A percentile compares a stretch with the other conserved stretches of the same genome.
These are phyloP conservation scores for Deakozyma indianensis DNA, from an alignment of 805 yeast species.

Conservation along the genomic window DNA sequence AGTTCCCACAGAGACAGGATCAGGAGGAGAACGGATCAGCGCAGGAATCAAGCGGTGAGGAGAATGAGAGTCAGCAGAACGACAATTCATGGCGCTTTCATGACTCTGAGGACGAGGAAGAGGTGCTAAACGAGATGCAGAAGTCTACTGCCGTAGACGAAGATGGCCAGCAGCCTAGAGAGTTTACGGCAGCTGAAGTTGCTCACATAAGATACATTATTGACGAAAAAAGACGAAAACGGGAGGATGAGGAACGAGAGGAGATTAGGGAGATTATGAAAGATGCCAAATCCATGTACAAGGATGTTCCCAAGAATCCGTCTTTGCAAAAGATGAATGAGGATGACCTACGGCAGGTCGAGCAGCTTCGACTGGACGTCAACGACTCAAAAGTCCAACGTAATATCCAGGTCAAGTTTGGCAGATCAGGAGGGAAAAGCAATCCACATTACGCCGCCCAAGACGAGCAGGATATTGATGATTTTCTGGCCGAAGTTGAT, in stretches of 20 bases:
- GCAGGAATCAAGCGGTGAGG: background rate
- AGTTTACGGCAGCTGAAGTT: background rate
- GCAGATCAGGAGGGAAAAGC: background rate
- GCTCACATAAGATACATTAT: background rate
- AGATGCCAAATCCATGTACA: background rate
- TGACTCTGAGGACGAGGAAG: background rate
- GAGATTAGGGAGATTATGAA: background rate
- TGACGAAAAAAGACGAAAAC: background rate
- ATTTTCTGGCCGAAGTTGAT: background rate
- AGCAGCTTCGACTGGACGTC: background rate
- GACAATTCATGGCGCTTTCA: background rate
- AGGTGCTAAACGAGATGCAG: background rate
- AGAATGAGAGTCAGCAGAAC: background rate
- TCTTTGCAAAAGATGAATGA: background rate
- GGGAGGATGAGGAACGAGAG: background rate
- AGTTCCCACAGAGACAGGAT: background rate
- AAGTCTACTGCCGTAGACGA: background rate
- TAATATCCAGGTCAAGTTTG: background rate
- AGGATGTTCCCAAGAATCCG: background rate
- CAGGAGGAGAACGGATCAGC: background rate
- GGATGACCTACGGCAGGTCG: background rate
- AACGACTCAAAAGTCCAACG: background rate
- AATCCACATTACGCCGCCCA: background rate
- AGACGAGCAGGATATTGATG: background rate
- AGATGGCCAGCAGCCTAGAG: background rate